Conservation (phyloP, 352 stramenopile genomes). For the Globisporangium iwayamae region DNA sequence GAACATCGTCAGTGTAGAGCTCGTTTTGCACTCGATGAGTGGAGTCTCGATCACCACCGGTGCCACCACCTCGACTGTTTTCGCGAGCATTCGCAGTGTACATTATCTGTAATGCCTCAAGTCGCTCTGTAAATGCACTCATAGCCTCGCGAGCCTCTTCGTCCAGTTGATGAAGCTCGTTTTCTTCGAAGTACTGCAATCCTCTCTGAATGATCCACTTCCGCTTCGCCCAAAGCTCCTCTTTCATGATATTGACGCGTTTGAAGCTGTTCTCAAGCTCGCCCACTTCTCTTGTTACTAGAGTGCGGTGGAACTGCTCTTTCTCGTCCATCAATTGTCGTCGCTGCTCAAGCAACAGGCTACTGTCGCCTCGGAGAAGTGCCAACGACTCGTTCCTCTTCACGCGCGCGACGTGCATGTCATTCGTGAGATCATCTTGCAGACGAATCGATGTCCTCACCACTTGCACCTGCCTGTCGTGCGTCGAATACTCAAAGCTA, state of each 20-base stretch:
- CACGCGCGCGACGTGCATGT: constrained; percentile 27
- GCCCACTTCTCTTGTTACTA: constrained; percentile 23
- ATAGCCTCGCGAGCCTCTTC: constrained; percentile 8
- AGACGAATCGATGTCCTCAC: constrained; percentile 14
- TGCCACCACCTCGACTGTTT: constrained; percentile 15
- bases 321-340: constrained; percentile 32
- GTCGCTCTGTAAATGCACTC: constrained; percentile 8
- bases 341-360: constrained; percentile 27
- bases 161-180: constrained; percentile 18
- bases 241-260: constrained; percentile 39
- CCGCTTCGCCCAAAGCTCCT: constrained; percentile 31
- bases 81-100: constrained; percentile 19
- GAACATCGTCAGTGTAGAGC: background rate
- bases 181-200: constrained; percentile 27
- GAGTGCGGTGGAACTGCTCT: constrained; percentile 16
- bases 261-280: constrained; percentile 40
- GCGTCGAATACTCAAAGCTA: constrained; percentile 14
- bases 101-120: constrained; percentile 8
- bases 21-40: constrained; percentile 7
- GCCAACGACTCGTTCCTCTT: constrained; percentile 19
- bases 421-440: constrained; percentile 21
- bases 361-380: constrained; percentile 14
- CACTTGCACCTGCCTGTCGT: constrained; percentile 11
- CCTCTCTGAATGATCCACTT: constrained; percentile 33
- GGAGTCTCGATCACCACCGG: background rate